Conservation (phyloP, 768 basidiomycete species). For the Mycena galericulata region DNA sequence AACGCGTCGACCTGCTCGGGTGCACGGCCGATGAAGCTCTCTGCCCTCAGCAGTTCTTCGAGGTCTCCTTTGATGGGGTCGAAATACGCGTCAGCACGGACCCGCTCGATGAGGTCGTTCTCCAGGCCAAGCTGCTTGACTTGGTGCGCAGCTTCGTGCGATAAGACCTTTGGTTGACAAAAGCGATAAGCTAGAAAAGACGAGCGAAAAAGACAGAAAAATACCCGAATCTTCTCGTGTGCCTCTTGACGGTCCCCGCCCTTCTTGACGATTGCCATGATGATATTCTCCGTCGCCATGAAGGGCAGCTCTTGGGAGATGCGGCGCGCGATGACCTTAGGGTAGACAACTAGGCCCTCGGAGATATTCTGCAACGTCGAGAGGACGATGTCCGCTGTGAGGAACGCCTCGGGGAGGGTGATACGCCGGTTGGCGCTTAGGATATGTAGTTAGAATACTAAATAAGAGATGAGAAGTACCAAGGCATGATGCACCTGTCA, state of each 20-base stretch:
- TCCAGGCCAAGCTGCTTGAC: constrained; percentile 95
- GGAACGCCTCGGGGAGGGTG: constrained; percentile 95
- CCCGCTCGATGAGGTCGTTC: constrained; percentile 94
- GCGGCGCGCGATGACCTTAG: constrained; percentile 91
- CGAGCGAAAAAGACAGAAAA: constrained; percentile 35
- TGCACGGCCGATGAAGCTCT: constrained; percentile 92
- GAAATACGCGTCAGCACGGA: constrained; percentile 88
- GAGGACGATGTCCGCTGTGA: constrained; percentile 96
- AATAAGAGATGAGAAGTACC: constrained; percentile 5
- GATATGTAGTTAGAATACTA: constrained; percentile 17
- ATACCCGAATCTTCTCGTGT: constrained; percentile 92
- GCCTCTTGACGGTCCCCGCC: constrained; percentile 97
- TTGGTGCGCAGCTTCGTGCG: constrained; percentile 93
- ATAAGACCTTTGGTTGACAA: constrained; percentile 71
- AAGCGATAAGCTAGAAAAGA: constrained; percentile 3
- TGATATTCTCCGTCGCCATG: constrained; percentile 99
- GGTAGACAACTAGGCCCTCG: constrained; percentile 99
- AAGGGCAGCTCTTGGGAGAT: constrained; percentile 97
- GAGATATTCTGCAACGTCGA: constrained; percentile 96
- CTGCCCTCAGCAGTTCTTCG: constrained; percentile 83
- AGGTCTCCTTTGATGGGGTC: constrained; percentile 86
- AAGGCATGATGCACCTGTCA: constrained; percentile 79
- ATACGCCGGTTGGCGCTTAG: constrained; percentile 94
- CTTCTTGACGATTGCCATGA: constrained; percentile 97
- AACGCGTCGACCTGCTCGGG: constrained; percentile 96